Base-by-base conservation (phyloP, 331 rosid species). In the Malus hybrid region DNA sequence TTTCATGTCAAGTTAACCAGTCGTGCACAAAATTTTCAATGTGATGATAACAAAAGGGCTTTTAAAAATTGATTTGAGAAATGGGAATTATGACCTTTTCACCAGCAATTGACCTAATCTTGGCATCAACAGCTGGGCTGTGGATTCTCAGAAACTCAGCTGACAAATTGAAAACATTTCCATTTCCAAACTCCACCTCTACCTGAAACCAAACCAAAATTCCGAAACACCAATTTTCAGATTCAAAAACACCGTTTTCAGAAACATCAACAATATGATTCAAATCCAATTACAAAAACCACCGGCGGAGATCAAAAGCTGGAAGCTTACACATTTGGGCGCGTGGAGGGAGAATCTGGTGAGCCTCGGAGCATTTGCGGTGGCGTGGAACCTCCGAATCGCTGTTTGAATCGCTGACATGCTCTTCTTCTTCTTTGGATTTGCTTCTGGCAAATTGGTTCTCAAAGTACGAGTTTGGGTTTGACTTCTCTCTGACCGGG, bases 101-200 rank as follows among this genome's bases (percentile, higher is more conserved):
- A 57, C 96, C 94, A 15, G 90, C 90, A 57, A 93, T 84, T 73
- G 97, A 85, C 84, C 91, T 88, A 42, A 89, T 13, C 82, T 90
- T 93, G 70, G 88, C 92, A 83, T 93, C 96, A 86, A 81, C 97
- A 54, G 96, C 97, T 12, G 92, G 98, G 76, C 98, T 93, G 62
- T 79, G 77, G 46, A 91, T 76, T 88, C 98, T 86, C 48, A 93
- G 86, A 82, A 91, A 91, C 52, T 93, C 98, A 75, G 98, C 93
- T 18, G 97, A 85, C 71, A 93, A 75, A 60, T 80, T 89, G 84
- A 91, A 93, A 24, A 64, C 75, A 59, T 73, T 81, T n/a, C 97
- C 92, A 84, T 88, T 73, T n/a, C 81, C 68, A 79, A 87, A 93
- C 84, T 76, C 88, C 63, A 89, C 88, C 75, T 89, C 92, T 52